Base-by-base conservation (phyloP, 805 yeast species). In the Limtongozyma cylindracea region DNA sequence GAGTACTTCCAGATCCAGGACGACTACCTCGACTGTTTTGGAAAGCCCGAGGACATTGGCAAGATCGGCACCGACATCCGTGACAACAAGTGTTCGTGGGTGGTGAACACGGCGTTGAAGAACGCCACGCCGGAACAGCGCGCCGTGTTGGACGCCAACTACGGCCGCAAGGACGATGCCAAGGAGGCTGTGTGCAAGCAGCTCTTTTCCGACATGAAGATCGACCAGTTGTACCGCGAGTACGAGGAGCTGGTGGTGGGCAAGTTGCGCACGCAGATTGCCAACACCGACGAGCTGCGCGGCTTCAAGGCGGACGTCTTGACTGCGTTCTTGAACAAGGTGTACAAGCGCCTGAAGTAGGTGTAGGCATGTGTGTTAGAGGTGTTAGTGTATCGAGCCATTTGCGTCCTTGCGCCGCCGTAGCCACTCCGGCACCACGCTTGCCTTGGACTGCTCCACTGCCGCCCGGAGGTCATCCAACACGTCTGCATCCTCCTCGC, bases 1-100 rank as follows among this genome's bases (percentile, higher is more conserved):
- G 95, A 88, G 47, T 88, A 88, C 47, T 88, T 88, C 70, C 99
- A 88, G 56, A 77, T 88, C 34, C 98, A 88, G 53, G 99, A 88
- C 43, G 99, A 88, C 47, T 88, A 59, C 53, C 62, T 88, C 32
- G 99, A 88, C 49, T 77, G 94, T 47, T 88, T 77, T 41, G 99
- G 98, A 32, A 78, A 84, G 36, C 94, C 98, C 19, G 91, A 76
- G 41, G 78, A 84, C 39, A 88, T 82, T 40, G 99, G 99, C 30
- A 88, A 88, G 58, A 78, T 88, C 34, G 99, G 99, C 34, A 88
- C 98, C 27, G 99, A 88, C 45, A 88, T 88, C 41, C 74, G 74
- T 53, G 99, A 88, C 50, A 88, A 88, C 64, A 88, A 88, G 50
- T 88, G 99, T 49, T 74, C 94, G 20, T 88, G 99, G 99, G 68